phyloP scores from a whole-genome alignment of 2,329 filamentous ascomycete species.

The Ambrosiella beaveri region DNA sequence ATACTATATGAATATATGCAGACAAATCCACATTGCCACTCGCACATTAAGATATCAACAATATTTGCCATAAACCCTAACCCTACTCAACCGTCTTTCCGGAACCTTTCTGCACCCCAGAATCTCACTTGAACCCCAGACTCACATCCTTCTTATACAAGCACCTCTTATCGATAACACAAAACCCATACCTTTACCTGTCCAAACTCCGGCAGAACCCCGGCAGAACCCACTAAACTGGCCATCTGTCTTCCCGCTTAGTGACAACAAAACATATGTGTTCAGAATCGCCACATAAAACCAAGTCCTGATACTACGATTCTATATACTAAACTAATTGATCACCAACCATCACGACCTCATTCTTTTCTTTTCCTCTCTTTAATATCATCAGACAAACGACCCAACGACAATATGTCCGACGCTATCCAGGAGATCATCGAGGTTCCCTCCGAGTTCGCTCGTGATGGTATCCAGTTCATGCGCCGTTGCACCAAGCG shows the following conservation, averaged over 20 bases:
- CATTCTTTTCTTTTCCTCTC: not conserved
- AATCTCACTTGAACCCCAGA: no score
- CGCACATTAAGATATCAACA: not conserved
- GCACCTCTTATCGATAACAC: no score
- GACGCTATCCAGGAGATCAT: slow-evolving; percentile 54
- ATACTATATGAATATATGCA: no score
- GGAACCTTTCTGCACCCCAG: not conserved
- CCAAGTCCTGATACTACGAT: no score
- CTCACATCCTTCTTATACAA: no score
- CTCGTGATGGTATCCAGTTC: slow-evolving; percentile 45
- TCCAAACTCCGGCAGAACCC: no score
- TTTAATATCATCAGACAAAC: not conserved
- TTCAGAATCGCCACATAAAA: no score
- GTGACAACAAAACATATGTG: no score
- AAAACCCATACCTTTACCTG: no score
- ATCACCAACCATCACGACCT: not conserved
- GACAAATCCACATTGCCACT: no score
- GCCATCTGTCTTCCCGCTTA: no score
- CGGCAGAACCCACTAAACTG: no score
- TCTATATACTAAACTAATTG: not conserved
- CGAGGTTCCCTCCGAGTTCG: slow-evolving; percentile 49
- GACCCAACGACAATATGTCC: slow-evolving; percentile 29
- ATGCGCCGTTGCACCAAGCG: slow-evolving; percentile 46
- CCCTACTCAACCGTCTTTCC: not conserved
- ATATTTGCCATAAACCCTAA: not conserved